Base-by-base conservation (phyloP, 352 stramenopile species). In the Globisporangium radiosum region DNA sequence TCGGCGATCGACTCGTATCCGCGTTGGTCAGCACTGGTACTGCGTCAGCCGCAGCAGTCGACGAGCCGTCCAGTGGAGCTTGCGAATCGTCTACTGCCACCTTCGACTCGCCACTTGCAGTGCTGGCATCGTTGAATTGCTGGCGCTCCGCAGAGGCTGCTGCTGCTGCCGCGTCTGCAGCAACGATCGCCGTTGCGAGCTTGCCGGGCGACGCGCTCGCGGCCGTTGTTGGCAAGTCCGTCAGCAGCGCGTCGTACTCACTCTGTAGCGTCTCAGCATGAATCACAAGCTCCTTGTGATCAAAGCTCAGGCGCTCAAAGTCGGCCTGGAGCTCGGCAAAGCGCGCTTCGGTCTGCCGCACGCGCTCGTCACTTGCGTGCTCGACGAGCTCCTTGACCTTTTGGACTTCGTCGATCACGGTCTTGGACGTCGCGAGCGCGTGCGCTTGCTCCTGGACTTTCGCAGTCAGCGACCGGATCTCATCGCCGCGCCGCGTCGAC, bases 231-330 rank as follows among this genome's bases (percentile, higher is more conserved):
- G 76, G 65, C 45, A 88, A 64, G 1, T 90, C 82, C 50, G 82
- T 72, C 36, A 90, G 39, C 37, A 90, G 56, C 15, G 73, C 68
- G 33, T 87, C 66, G 54, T 88, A 90, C 52, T 92, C 82, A 43
- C 77, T 76, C 49, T 90, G 81, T 36, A 93, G 64, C 42, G 84
- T 90, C 47, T 93, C 81, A 1, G 81, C 73, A 57, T 93, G 84
- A 54, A 90, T 91, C 11, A 75, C 62, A 37, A 93, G 72, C 61
- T 93, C 84, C 65, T 93, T 80, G 64, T 92, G 78, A 56, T 95
- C 81, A 52, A 90, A 92, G 50, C 75, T 85, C n/a, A 93, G 70
- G 33, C 79, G 70, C 36, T 93, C 83, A 33, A 88, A 89, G 37
- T 92, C 81, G 14, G 72, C 69, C 19, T 73, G 72, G 45, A 91